Evolutionary conservation across 2,329 filamentous ascomycete genomes (phyloP).

Genomic region (Hawksworthiomyces lignivorus): DNA sequence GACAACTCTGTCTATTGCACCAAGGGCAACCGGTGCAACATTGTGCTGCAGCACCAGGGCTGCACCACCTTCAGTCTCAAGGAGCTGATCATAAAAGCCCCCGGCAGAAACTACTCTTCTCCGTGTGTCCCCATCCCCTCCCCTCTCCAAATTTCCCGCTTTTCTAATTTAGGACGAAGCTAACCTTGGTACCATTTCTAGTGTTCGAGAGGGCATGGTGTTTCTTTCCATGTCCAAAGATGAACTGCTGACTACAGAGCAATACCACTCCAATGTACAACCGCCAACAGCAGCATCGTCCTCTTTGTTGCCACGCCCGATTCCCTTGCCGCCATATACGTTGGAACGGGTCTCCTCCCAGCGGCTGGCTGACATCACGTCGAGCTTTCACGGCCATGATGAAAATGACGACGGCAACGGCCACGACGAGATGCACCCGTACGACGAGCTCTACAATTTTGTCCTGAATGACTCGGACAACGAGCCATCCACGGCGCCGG

Average conservation of each 20-base stretch:
- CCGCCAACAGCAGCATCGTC: background rate
- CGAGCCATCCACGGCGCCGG: conserved; percentile 46
- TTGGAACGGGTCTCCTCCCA: too few relatives aligned
- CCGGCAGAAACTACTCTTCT: conserved; percentile 71
- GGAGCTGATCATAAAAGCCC: conserved; percentile 82
- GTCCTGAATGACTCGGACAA: conserved; percentile 36
- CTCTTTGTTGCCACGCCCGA: background rate
- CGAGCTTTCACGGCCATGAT: background rate
- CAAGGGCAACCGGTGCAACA: conserved; percentile 77
- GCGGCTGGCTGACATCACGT: background rate
- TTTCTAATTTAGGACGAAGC: background rate
- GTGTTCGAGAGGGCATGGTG: conserved; percentile 84
- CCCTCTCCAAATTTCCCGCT: background rate
- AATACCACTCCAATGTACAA: conserved; percentile 45
- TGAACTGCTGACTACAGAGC: conserved; percentile 63
- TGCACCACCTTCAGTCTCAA: conserved; percentile 74
- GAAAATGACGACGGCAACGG: background rate
- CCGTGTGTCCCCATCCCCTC: conserved; percentile 53
- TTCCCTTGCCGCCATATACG: background rate
- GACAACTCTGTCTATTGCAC: conserved; percentile 86
- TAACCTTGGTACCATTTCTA: conserved; percentile 24
- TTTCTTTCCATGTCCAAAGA: conserved; percentile 83
- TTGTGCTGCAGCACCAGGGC: conserved; percentile 75
- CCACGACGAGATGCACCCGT: conserved; percentile 15
- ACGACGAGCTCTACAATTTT: conserved; percentile 30